Conservation (phyloP, 2,329 filamentous ascomycete genomes). For the Akanthomyces dipterigenus region DNA sequence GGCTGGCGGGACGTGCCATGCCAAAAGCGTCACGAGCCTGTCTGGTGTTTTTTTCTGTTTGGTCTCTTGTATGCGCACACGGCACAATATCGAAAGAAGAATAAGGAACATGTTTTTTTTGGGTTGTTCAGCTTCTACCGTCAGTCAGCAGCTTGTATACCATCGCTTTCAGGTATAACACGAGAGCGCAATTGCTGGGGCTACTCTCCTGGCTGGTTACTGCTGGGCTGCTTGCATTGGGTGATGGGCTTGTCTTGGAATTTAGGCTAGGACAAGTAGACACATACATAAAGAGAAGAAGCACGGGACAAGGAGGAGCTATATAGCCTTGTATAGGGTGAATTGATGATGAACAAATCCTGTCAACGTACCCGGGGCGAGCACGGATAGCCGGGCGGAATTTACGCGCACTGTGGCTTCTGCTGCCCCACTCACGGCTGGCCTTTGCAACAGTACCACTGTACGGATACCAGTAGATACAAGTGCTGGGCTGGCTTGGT, state of each 20-base stretch:
- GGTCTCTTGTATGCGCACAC: not conserved
- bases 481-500: not conserved
- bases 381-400: not conserved
- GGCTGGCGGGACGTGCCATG: not conserved
- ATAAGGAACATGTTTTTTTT: not conserved
- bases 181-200: not conserved
- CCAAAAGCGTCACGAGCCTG: not conserved
- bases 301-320: not conserved
- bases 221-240: not conserved
- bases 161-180: not conserved
- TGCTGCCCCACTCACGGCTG: not conserved
- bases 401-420: not conserved
- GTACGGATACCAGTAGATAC: too few relatives aligned
- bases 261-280: not conserved
- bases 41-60: constrained; percentile 1
- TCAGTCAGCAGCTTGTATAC: not conserved
- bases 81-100: constrained; percentile 1
- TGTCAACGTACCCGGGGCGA: not conserved
- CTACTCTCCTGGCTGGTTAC: not conserved
- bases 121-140: constrained; percentile 3
- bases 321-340: constrained; percentile 10
- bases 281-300: not conserved
- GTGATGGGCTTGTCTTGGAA: not conserved
- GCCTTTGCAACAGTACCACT: not conserved
- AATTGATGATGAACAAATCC: constrained; percentile 2